These are phyloP conservation scores for Sclerotinia sclerotiorum DNA, from an alignment of 2,329 filamentous ascomycete species.

Conservation along the genomic window DNA sequence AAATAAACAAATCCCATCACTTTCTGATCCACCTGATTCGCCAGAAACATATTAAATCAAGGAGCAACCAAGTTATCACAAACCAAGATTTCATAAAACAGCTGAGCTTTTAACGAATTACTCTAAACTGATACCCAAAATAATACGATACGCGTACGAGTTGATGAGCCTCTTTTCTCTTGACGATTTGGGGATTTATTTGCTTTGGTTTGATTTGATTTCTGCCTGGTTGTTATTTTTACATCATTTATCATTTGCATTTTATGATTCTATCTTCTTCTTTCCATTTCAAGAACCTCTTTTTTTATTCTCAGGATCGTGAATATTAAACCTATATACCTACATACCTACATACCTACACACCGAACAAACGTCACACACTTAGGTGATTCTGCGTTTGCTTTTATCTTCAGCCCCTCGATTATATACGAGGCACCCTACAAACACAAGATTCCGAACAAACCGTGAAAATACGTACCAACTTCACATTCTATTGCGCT, in stretches of 20 bases:
- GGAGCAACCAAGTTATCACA: neutral
- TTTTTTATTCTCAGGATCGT: neutral
- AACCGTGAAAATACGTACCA: neutral
- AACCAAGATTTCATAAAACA: conserved; percentile 7
- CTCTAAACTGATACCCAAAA: too few relatives aligned
- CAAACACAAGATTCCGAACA: neutral
- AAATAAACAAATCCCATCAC: conserved; percentile 3
- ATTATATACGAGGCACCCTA: neutral
- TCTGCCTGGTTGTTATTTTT: neutral
- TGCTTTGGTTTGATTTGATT: too few relatives aligned
- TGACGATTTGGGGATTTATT: neutral
- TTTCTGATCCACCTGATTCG: neutral
- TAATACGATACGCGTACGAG: conserved; percentile 17
- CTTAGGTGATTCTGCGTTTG: too few relatives aligned
- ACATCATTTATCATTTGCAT: neutral
- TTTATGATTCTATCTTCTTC: neutral
- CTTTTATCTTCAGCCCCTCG: conserved; percentile 5
- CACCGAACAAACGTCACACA: neutral
- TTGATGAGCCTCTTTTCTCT: conserved; percentile 15
- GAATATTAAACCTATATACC: neutral
- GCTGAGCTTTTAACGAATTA: neutral
- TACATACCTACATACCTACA: neutral
- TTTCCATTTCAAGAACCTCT: neutral
- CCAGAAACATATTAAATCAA: neutral
- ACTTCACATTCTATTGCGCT: neutral